phyloP scores from a whole-genome alignment of 495 filamentous ascomycete species.

The Ramalina intermedia region DNA sequence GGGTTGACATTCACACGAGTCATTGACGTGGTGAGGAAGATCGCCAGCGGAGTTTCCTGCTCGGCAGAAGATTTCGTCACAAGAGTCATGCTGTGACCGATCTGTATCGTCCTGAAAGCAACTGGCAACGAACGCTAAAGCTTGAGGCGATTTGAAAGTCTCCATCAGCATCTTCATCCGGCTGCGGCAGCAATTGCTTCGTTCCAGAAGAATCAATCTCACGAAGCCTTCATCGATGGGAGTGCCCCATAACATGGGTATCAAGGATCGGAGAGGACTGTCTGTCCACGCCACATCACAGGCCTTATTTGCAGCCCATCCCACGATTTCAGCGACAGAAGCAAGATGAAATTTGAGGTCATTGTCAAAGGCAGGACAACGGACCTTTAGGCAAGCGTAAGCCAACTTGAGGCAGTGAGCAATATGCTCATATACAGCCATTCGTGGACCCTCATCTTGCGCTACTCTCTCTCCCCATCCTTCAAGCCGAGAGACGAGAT shows the following conservation, averaged over 20 bases:
- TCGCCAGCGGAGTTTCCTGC: not conserved
- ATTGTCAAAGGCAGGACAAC: not conserved
- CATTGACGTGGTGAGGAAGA: not conserved
- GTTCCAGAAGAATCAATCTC: not conserved
- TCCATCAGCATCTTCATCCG: slow-evolving; percentile 3
- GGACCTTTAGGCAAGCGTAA: not conserved
- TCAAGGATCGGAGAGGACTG: not conserved
- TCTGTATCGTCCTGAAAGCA: slow-evolving; percentile 4
- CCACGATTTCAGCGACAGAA: slow-evolving; percentile 3
- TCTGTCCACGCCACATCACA: slow-evolving; percentile 5
- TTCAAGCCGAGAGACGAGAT: slow-evolving; percentile 1
- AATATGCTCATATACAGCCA: not conserved
- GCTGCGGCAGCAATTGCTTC: slow-evolving; percentile 6
- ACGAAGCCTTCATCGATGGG: not conserved
- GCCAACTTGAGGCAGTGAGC: slow-evolving; percentile 1
- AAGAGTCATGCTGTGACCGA: slow-evolving; percentile 1
- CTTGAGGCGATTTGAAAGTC: slow-evolving; percentile 1
- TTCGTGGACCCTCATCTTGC: not conserved
- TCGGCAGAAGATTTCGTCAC: not conserved
- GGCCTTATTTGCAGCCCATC: slow-evolving; percentile 3
- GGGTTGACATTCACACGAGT: slow-evolving; percentile 3
- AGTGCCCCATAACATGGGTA: not conserved
- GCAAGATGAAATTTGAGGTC: slow-evolving; percentile 8
- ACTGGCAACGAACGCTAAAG: slow-evolving; percentile 5
- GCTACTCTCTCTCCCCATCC: not conserved